Conservation (phyloP, 2,329 filamentous ascomycete species). For the Beauveria asiatica region DNA sequence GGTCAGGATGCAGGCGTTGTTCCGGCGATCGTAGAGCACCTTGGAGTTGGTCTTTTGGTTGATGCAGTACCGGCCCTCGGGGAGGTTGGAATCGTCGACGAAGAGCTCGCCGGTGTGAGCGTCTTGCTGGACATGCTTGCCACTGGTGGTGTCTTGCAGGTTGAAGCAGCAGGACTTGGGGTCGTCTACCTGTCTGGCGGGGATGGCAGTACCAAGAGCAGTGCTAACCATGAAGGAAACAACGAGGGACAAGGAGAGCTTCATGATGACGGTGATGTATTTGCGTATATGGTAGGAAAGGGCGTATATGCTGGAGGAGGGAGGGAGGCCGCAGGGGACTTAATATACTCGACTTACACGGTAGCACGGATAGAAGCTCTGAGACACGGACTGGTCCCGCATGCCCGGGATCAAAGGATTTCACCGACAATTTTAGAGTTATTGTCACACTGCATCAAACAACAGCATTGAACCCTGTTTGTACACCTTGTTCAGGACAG, state of each 20-base stretch:
- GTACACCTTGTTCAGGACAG: neutral
- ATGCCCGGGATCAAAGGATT: neutral
- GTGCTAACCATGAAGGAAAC: neutral
- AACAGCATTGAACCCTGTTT: neutral
- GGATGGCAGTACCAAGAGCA: constrained; percentile 13
- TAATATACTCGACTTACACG: constrained; percentile 11
- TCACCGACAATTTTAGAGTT: neutral
- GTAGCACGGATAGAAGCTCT: neutral
- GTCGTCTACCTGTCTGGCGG: constrained; percentile 13
- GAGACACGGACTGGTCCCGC: neutral
- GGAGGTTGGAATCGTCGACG: constrained; percentile 15
- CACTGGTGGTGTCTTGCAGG: constrained; percentile 19
- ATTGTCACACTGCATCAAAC: neutral
- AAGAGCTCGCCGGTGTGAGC: constrained; percentile 19
- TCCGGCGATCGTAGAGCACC: constrained; percentile 20
- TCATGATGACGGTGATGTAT: neutral
- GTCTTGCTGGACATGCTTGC: constrained; percentile 21
- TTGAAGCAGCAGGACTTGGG: constrained; percentile 25
- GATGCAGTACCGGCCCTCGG: constrained; percentile 25
- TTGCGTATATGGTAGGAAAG: constrained; percentile 9
- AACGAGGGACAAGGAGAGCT: neutral
- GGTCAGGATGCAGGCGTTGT: constrained; percentile 26
- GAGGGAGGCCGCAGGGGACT: constrained; percentile 15
- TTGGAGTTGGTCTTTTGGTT: constrained; percentile 18
- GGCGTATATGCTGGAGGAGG: neutral